Evolutionary conservation across 306 rosid genomes (phyloP), one percentile per base, ranked within the genome.

Genomic region (Rosa lucieae): DNA sequence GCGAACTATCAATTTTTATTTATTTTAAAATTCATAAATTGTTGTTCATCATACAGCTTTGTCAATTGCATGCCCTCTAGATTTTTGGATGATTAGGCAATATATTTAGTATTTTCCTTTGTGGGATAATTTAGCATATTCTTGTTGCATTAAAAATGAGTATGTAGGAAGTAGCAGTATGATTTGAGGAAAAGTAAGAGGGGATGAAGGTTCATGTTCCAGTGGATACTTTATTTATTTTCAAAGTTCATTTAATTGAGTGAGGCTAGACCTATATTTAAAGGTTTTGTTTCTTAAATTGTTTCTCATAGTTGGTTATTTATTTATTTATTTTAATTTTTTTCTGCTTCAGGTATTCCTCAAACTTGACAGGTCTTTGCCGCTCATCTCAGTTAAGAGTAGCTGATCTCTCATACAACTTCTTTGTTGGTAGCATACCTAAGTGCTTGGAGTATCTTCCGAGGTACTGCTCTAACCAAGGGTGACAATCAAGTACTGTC

Each of bases 321-420:
- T 32, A 32, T 32, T 32, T 32, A 0, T 40, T 0, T 8, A 70
- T 70, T 44, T 40, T 40, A 40, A 32, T 32, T 32, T 40, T 37
- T 71, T 62, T 46, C 68, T 85, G 70, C 79, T 85, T 83, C 90
- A 95, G 99, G 96, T 86, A 83, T 88, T 85, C 87, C 44, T 77
- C 93, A 84, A 78, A 47, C 37, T 77, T 63, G 74, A 83, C 97
- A 58, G 97, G 97, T 79, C 79, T 96, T 59, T 96, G 99, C 65
- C 94, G 84, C 53, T 83, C 78, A 29, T 58, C 92, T 80, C 91
- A 81, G 85, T 88, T 92, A 26, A 86, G 86, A 86, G 84, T 87
- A 55, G 99, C 91, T 68, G 97, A 96, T 81, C 91, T 96, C 80
- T 96, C 99, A 17, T 89, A 81, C 87, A 96, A 96, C 83, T 93